Base-by-base conservation (phyloP, 192 early-diverging fungal genomes). In the Pilobolus umbonatus region DNA sequence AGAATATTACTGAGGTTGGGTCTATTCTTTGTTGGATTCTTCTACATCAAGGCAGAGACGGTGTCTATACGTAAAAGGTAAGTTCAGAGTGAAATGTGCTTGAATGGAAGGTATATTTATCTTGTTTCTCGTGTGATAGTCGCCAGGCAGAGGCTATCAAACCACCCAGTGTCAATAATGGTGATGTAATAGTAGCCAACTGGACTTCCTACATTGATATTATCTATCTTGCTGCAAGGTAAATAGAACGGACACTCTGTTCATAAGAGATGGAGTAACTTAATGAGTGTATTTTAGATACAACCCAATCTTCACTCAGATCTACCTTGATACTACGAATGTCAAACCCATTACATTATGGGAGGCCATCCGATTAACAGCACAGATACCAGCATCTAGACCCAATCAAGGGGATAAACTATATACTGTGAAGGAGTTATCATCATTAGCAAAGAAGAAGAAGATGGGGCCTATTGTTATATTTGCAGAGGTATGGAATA, bases 181-280 rank as follows among this genome's bases (percentile, higher is more conserved):
- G 92, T 55, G 85, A 92, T 64, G 50, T 95, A 5, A 88, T 95
- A 32, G 65, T 92, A 19, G 67, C 85, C 55, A 95, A 95, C 65
- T 90, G 87, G 69, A 75, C 75, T 3, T 93, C 91, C 9, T 95
- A 95, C 60, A 69, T 94, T 21, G 92, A 95, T 35, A 54, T 93
- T 7, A 39, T 95, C 30, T 93, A 89, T 25, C 53, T 94, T 8
- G 75, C 82, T 5, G 83, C 75, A 43, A 65, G 71, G 79, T 91
- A 80, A 35, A 14, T 22, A 35, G 9, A 34, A 6, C 4, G 17
- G 6, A n/a, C 29, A 45, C 24, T n/a, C n/a, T 11, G 29, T 15
- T 7, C 10, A 48, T 32, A 25, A 10, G 40, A 52, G 5, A 12
- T 21, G 55, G 26, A 11, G 22, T 45, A 1, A 36, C 25, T 45